phyloP scores from a whole-genome alignment of 1,139 yeast species.

The Insectozyma bohioensis region DNA sequence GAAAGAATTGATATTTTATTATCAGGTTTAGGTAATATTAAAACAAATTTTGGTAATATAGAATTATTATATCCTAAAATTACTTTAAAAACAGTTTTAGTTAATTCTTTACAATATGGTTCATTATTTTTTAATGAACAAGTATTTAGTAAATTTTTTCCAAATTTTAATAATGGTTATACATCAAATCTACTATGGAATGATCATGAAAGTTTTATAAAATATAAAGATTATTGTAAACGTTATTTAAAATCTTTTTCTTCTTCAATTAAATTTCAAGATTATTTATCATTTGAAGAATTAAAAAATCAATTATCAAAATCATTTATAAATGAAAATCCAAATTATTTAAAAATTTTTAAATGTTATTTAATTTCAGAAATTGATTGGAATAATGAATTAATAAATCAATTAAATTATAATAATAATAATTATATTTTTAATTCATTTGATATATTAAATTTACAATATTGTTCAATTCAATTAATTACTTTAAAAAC shows the following conservation, averaged over 20 bases:
- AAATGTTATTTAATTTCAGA: not conserved
- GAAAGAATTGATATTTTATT: conserved; percentile 9
- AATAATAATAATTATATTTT: no score
- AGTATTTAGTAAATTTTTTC: conserved; percentile 7
- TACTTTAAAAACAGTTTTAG: conserved; percentile 7
- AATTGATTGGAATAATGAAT: no score
- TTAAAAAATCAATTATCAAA: no score
- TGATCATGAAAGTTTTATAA: no score
- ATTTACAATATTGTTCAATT: conserved; percentile 8
- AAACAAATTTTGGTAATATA: conserved; percentile 6
- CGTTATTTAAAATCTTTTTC: not conserved
- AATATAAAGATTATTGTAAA: no score
- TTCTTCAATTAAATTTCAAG: not conserved
- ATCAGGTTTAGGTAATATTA: conserved; percentile 9
- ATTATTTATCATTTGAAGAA: not conserved
- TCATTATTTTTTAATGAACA: conserved; percentile 9
- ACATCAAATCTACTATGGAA: no score
- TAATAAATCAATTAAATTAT: not conserved
- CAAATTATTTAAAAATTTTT: not conserved
- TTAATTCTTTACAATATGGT: conserved; percentile 10
- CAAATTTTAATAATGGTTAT: conserved; percentile 6
- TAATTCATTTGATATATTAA: no score
- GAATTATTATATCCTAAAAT: no score
- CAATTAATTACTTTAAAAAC: conserved; percentile 7
- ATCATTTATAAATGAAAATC: not conserved